Evolutionary conservation across 768 basidiomycete genomes (phyloP), one percentile per base, ranked within the genome.

Genomic region (Cantharellus anzutake): DNA sequence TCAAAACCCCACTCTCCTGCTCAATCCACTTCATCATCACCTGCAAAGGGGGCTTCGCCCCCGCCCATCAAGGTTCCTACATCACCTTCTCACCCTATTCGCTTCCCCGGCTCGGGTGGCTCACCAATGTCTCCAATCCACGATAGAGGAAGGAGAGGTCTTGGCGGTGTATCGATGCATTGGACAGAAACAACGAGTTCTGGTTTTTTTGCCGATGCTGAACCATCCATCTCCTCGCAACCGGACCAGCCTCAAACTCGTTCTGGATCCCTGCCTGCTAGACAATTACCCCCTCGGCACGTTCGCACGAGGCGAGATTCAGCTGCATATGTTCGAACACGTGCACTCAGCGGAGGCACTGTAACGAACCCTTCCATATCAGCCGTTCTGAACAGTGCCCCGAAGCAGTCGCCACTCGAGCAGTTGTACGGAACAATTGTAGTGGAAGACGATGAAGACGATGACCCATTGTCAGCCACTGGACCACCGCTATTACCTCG

Each of bases 61-160:
- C 65, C 56, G 67, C 72, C 5, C 41, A 39, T 41, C 73, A 78
- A 52, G 63, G 67, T 7, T 75, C 79, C 38, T 59, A 70, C 20
- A 64, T 66, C 3, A 74, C 74, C 57, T 61, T n/a, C 42, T 38
- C 2, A 50, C 42, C 37, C 48, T 59, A 3, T 59, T 4, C 42
- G 4, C n/a, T 50, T 59, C 39, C 41, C 39, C 20, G 44, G 44
- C 11, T 48, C 44, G 20, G 20, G 20, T 29, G 20, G 20, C 29
- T 29, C 11, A 48, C 11, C 44, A 29, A 11, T 29, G 1, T 48
- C 44, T 11, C 44, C 44, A 11, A 29, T 11, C 11, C 44, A 11
- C 11, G 44, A 48, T 11, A 48, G 44, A 48, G 11, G 11, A 48
- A 11, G 11, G 11, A 48, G 11, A 29, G 44, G 44, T 11, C 11